Evolutionary conservation across 1,284 basidiomycete genomes (phyloP).

Genomic region (Puccinia coronata): DNA sequence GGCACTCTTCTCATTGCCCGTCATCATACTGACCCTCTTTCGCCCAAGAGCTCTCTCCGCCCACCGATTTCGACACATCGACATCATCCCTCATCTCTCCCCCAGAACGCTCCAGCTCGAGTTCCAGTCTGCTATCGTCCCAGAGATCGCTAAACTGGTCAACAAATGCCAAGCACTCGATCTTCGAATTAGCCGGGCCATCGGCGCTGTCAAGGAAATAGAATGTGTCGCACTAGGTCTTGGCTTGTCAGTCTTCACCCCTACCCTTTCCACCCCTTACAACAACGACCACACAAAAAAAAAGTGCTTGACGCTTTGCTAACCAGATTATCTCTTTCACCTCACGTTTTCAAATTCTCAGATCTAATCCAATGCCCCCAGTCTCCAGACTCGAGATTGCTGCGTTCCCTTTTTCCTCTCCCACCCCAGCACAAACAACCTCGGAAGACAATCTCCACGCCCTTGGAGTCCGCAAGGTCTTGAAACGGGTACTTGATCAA

Average conservation of each 20-base stretch:
- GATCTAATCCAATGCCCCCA: conserved; percentile 46
- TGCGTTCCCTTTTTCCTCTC: conserved; percentile 15
- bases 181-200: conserved; percentile 35
- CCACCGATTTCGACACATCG: neutral
- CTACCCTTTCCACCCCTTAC: neutral
- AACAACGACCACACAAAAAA: no score
- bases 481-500: conserved; percentile 38
- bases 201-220: conserved; percentile 45
- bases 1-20: neutral
- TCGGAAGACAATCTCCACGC: conserved; percentile 11
- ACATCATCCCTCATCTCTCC: conserved; percentile 1
- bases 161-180: conserved; percentile 32
- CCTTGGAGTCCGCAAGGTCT: conserved; percentile 26
- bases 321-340: no score
- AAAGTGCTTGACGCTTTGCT: no score
- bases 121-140: conserved; percentile 22
- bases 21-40: conserved; percentile 2
- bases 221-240: conserved; percentile 48
- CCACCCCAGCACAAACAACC: neutral
- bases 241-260: conserved; percentile 6
- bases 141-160: conserved; percentile 8
- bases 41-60: neutral
- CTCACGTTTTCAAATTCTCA: neutral
- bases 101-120: neutral
- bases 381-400: conserved; percentile 45